Evolutionary conservation across 2,329 filamentous ascomycete species (phyloP), one percentile per base, ranked within the genome.

Genomic region (Pestalotiopsis sp.): DNA sequence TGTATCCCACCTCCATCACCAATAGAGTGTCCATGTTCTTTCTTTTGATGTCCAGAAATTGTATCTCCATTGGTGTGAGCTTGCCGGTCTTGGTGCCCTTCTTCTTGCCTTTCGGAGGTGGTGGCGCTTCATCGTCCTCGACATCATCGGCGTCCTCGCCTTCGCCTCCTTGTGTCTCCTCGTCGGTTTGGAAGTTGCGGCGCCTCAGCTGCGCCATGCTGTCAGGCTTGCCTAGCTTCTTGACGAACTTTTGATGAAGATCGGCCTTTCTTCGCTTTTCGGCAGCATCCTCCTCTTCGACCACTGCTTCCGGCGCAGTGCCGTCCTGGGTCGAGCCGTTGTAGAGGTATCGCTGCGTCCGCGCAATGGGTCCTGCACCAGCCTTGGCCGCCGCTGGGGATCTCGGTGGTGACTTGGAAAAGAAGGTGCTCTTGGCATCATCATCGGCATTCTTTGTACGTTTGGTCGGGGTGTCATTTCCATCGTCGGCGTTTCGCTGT

Each of bases 1-100:
- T 99, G 82, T 99, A 99, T 64, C 96, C 96, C 9, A 98, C 96
- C 78, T 99, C 95, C 65, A 98, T 90, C 13, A 98, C 92, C 66
- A 99, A 85, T 22, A 99, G 75, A 0, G 95, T 96, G 76, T 98
- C 96, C 82, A 94, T 86, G 77, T 98, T 91, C 73, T 95, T 93
- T 69, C 90, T 87, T 81, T 99, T 99, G 79, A 99, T 97, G 20
- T 97, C 94, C 5, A 99, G 85, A 68, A 97, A 92, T 75, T 98
- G 96, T 55, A 92, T 88, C 78, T 98, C 94, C 90, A 99, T 92
- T 0, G 96, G 96, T 0, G 96, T 99, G 69, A 99, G 86, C 77
- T 98, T 98, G 66, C 86, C 86, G 2, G 86, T 84, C 78, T 89
- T 90, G n/a, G 87, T 69, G 0, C 88, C 88, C 77, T 94, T 97